These are phyloP conservation scores for Boletus albobrunnescens DNA, from an alignment of 1,284 basidiomycete genomes.

Conservation along the genomic window DNA sequence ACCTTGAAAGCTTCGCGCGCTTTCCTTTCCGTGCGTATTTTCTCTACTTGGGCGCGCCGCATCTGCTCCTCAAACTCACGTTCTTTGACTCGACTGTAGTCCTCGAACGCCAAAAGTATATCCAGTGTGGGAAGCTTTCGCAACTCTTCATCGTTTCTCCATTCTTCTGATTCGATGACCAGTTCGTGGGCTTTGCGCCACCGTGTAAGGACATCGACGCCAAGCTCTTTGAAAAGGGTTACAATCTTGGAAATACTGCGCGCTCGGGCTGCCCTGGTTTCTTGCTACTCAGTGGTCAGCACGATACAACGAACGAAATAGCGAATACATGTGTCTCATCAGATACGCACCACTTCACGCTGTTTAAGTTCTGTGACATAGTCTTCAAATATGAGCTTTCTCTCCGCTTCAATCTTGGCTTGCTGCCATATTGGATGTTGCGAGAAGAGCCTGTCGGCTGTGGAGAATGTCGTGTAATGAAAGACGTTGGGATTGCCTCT, in stretches of 20 bases:
- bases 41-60: slow-evolving; percentile 75
- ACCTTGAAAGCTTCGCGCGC: slow-evolving; percentile 87
- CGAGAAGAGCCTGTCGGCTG: slow-evolving; percentile 78
- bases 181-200: slow-evolving; percentile 81
- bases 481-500: slow-evolving; percentile 81
- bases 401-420: slow-evolving; percentile 77
- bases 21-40: slow-evolving; percentile 78
- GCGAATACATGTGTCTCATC: neutral
- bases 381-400: slow-evolving; percentile 84
- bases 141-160: slow-evolving; percentile 70
- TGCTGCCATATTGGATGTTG: slow-evolving; percentile 88
- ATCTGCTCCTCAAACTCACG: slow-evolving; percentile 84
- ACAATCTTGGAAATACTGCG: slow-evolving; percentile 79
- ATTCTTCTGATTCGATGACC: slow-evolving; percentile 74
- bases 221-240: slow-evolving; percentile 73
- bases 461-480: slow-evolving; percentile 84
- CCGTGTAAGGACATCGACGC: slow-evolving; percentile 83
- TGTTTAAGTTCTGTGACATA: slow-evolving; percentile 80
- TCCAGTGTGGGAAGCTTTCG: slow-evolving; percentile 83
- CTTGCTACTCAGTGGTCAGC: slow-evolving; percentile 49
- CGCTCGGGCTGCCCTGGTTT: slow-evolving; percentile 67
- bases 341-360: slow-evolving; percentile 70
- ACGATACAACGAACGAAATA: slow-evolving; percentile 7
- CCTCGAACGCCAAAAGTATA: slow-evolving; percentile 87
- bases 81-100: slow-evolving; percentile 83